Conservation (phyloP, 179 eudicot genomes). For the Drosera spatulata region DNA sequence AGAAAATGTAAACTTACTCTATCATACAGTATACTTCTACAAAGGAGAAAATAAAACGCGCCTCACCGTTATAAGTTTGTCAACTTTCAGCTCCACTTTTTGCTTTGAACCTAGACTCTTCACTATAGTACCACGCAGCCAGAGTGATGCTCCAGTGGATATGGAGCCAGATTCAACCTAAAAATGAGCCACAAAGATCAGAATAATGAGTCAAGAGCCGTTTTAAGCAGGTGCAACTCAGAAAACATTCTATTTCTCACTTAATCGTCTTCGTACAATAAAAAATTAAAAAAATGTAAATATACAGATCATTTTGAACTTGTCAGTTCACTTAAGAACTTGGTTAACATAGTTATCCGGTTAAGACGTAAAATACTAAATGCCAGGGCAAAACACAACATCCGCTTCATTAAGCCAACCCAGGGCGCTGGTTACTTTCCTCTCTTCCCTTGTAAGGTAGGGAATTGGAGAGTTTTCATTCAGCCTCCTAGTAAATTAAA, state of each 20-base stretch:
- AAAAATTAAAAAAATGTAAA: too few relatives aligned
- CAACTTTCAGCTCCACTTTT: constrained; percentile 72
- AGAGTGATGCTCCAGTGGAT: constrained; percentile 80
- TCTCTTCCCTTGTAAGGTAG: not conserved
- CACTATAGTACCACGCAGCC: constrained; percentile 67
- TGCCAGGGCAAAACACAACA: not conserved
- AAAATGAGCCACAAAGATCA: constrained; percentile 7
- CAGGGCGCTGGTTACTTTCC: not conserved
- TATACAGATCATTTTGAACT: too few relatives aligned
- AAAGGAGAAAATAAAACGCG: not conserved
- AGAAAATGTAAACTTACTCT: not conserved
- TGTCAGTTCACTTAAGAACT: not conserved
- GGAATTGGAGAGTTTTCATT: not conserved
- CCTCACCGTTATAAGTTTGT: constrained; percentile 58
- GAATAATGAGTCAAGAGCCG: not conserved
- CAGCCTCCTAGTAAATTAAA: too few relatives aligned
- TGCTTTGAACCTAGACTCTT: constrained; percentile 89
- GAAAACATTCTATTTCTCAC: too few relatives aligned
- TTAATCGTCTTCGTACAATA: too few relatives aligned
- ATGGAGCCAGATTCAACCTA: constrained; percentile 78
- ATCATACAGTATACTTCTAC: not conserved
- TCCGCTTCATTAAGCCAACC: not conserved
- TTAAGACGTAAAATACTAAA: too few relatives aligned
- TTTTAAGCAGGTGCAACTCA: too few relatives aligned
- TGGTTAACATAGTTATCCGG: too few relatives aligned